These are phyloP conservation scores for Symmetrospora coprosmae DNA, from an alignment of 768 basidiomycete genomes.

Conservation along the genomic window DNA sequence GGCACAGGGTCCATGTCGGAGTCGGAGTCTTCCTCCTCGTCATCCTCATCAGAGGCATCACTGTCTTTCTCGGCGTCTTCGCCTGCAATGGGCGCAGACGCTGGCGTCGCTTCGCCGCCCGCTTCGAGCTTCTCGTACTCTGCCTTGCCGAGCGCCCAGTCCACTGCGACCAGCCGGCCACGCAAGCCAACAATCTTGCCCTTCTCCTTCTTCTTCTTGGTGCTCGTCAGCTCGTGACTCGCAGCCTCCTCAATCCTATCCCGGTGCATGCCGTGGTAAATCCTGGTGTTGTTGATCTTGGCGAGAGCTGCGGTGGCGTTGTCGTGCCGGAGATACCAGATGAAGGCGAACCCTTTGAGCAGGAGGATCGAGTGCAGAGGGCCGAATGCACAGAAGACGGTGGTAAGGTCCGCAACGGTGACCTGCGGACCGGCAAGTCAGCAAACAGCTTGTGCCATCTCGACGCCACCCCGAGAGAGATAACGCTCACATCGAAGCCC, in stretches of 20 bases:
- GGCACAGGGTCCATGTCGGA: slow-evolving; percentile 35
- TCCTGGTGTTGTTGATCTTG: slow-evolving; percentile 59
- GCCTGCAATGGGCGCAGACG: slow-evolving; percentile 27
- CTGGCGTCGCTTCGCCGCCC: slow-evolving; percentile 39
- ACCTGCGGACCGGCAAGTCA: slow-evolving; percentile 45
- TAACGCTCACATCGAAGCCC: slow-evolving; percentile 46
- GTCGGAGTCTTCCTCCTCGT: slow-evolving; percentile 32
- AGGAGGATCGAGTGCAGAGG: slow-evolving; percentile 74
- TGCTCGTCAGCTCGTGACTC: slow-evolving; percentile 41
- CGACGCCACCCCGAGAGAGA: too few relatives aligned
- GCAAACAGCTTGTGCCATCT: background rate
- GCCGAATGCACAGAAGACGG: slow-evolving; percentile 72
- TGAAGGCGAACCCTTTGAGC: slow-evolving; percentile 84
- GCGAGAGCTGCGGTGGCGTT: slow-evolving; percentile 72
- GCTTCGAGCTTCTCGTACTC: slow-evolving; percentile 69
- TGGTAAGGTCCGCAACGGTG: slow-evolving; percentile 68
- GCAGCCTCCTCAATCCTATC: slow-evolving; percentile 32
- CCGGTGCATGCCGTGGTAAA: slow-evolving; percentile 45
- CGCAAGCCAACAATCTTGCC: slow-evolving; percentile 43
- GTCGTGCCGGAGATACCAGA: slow-evolving; percentile 76
- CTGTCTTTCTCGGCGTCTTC: slow-evolving; percentile 32
- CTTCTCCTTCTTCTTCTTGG: slow-evolving; percentile 41
- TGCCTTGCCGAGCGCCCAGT: slow-evolving; percentile 90
- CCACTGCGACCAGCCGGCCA: slow-evolving; percentile 66
- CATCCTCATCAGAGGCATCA: slow-evolving; percentile 31